Conservation (phyloP, 257 asterid species). For the Nyctanthes arbortristis region DNA sequence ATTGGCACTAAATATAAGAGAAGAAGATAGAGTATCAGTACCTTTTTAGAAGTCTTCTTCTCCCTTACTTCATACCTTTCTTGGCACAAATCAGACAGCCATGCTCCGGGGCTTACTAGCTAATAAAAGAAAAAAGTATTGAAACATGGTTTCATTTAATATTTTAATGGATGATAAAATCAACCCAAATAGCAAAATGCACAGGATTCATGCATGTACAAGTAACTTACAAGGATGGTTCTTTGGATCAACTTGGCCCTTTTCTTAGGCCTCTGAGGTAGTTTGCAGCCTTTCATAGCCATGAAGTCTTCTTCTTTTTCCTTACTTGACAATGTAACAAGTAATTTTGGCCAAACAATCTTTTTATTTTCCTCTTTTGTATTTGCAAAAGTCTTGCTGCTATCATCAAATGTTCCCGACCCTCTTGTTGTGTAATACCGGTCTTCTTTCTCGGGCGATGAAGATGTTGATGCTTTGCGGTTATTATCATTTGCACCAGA, state of each 20-base stretch:
- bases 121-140: slow-evolving; percentile 14
- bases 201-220: not conserved
- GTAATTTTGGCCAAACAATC: slow-evolving; percentile 75
- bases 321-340: slow-evolving; percentile 59
- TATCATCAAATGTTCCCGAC: slow-evolving; percentile 66
- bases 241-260: slow-evolving; percentile 70
- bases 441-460: slow-evolving; percentile 87
- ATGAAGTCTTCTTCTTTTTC: slow-evolving; percentile 82
- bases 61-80: slow-evolving; percentile 84
- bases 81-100: slow-evolving; percentile 76
- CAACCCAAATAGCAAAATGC: not conserved
- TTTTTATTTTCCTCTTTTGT: slow-evolving; percentile 52
- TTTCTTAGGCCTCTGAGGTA: slow-evolving; percentile 85
- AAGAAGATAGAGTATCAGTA: slow-evolving; percentile 10
- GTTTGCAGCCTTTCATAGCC: slow-evolving; percentile 83
- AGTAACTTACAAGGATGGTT: slow-evolving; percentile 58
- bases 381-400: slow-evolving; percentile 44
- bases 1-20: not conserved
- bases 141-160: not conserved
- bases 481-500: slow-evolving; percentile 44
- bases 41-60: slow-evolving; percentile 71
- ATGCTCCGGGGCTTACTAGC: slow-evolving; percentile 67
- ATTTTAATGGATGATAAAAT: not conserved
- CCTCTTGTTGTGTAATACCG: slow-evolving; percentile 80
- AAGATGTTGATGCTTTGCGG: slow-evolving; percentile 48